Evolutionary conservation across 2,329 filamentous ascomycete genomes (phyloP), one percentile per base, ranked within the genome.

Genomic region (Pyrenochaeta sp.): DNA sequence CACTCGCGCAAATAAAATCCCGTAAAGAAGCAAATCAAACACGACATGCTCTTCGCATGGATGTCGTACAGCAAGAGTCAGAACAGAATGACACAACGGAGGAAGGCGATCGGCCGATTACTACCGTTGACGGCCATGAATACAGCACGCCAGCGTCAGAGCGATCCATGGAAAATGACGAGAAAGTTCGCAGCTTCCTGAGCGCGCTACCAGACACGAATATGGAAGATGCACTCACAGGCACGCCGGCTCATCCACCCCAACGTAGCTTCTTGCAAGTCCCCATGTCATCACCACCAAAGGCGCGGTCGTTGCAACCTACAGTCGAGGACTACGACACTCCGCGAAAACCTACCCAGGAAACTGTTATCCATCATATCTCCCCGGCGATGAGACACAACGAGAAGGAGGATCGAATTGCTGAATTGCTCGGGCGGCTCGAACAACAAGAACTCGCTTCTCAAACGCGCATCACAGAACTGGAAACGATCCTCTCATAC

Each of bases 271-370:
- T 54, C 35, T 48, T 69, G 4, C 64, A 67, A 34, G 50, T 66
- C 9, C 64, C 62, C 7, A 53, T 55, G 19, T 46, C 57, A 1
- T 54, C 59, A 13, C 50, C 59, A 10, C 47, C 63, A 17, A 68
- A 63, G 42, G 55, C 61, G 7, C 61, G 63, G 15, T 67, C 65
- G 13, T 36, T 71, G 24, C 68, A 70, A 35, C 48, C 68, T 3
- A 70, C 67, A 1, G 68, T 71, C 2, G 68, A 71, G 27, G 68
- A 71, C 41, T 64, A 61, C 34, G 66, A 69, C 28, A 69, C 68
- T 7, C 67, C 67, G 23, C 63, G 67, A 15, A 70, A 70, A 35
- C 58, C 65, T 7, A 68, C 65, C 8, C 61, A 63, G 43, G 63
- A 68, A 34, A 69, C 68, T 0, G 63, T 68, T 28, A 65, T 71